Evolutionary conservation across 2,329 filamentous ascomycete genomes (phyloP).

Genomic region (Thyridium curvatum): DNA sequence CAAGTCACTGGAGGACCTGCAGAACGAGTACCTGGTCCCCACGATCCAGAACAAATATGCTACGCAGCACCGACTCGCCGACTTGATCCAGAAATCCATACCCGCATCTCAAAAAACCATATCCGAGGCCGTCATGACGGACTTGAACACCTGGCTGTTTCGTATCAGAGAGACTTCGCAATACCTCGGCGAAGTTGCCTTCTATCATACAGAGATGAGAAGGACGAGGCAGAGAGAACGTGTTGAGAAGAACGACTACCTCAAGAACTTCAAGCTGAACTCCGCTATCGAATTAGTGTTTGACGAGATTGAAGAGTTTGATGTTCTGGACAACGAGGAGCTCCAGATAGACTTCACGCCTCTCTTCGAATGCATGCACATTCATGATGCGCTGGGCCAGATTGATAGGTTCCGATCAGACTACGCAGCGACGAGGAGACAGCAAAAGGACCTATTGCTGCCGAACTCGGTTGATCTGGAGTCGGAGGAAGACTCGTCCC

Average conservation of each 20-base stretch:
- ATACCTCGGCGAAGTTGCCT: slow-evolving; percentile 90
- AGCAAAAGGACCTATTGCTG: slow-evolving; percentile 86
- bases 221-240: slow-evolving; percentile 78
- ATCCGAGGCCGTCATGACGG: slow-evolving; percentile 92
- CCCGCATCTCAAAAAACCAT: slow-evolving; percentile 89
- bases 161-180: slow-evolving; percentile 93
- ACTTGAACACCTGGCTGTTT: slow-evolving; percentile 95
- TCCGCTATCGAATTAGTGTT: slow-evolving; percentile 93
- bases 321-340: slow-evolving; percentile 92
- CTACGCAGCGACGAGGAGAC: slow-evolving; percentile 84
- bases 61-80: slow-evolving; percentile 89
- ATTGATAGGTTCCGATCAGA: slow-evolving; percentile 85
- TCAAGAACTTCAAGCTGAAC: slow-evolving; percentile 84
- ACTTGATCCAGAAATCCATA: slow-evolving; percentile 93
- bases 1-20: slow-evolving; percentile 88
- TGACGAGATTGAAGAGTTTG: slow-evolving; percentile 92
- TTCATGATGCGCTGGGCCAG: slow-evolving; percentile 89
- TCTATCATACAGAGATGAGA: slow-evolving; percentile 90
- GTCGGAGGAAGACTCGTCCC: slow-evolving; percentile 76
- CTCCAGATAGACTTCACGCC: slow-evolving; percentile 92
- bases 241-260: slow-evolving; percentile 65
- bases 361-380: slow-evolving; percentile 90
- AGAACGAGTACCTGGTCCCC: slow-evolving; percentile 82
- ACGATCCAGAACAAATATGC: slow-evolving; percentile 76
- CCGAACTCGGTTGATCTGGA: slow-evolving; percentile 70